Conservation (phyloP, 441 rosid genomes). For the Adansonia gregorii region DNA sequence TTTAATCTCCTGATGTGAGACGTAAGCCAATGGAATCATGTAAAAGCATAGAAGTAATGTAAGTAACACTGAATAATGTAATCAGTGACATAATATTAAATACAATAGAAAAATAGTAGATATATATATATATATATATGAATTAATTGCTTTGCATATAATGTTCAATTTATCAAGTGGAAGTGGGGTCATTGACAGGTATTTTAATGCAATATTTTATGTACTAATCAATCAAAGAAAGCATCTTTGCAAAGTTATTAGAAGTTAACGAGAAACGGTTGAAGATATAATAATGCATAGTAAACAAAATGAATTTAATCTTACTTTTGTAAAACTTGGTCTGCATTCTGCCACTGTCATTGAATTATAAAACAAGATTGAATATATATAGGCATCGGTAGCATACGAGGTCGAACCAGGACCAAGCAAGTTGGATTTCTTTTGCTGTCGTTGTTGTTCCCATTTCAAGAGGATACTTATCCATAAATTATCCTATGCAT, state of each 20-base stretch:
- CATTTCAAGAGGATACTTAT: background rate
- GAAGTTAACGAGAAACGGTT: background rate
- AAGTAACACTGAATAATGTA: background rate
- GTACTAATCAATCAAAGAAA: background rate
- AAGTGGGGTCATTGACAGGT: background rate
- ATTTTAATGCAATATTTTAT: background rate
- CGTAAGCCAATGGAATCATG: background rate
- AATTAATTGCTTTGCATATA: background rate
- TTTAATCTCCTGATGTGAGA: too few species aligned
- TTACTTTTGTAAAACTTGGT: background rate
- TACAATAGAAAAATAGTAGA: background rate
- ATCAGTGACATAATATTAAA: background rate
- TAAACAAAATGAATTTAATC: background rate
- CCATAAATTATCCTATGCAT: background rate
- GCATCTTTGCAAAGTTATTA: background rate
- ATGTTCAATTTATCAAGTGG: background rate
- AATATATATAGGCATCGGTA: background rate
- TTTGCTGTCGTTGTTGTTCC: background rate
- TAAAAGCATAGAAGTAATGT: background rate
- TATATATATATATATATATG: background rate
- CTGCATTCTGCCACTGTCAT: background rate
- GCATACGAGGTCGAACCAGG: background rate
- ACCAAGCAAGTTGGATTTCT: background rate
- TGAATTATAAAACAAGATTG: background rate
- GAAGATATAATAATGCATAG: background rate